Conservation (phyloP, 1,284 basidiomycete genomes). For the Ceratobasidium theobromae region DNA sequence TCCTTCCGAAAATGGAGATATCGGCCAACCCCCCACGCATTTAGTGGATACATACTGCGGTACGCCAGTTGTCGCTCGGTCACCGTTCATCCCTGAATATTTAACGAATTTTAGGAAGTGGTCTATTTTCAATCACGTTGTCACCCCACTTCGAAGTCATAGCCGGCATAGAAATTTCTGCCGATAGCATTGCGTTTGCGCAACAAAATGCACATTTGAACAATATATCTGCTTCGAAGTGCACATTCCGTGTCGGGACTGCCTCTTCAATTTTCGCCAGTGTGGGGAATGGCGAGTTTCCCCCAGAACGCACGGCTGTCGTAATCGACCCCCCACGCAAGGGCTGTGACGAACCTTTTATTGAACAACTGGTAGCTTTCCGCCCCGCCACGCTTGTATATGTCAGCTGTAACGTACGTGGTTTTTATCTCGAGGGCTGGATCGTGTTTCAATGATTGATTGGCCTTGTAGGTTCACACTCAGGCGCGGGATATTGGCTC, state of each 20-base stretch:
- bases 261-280: slow-evolving; percentile 67
- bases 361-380: slow-evolving; percentile 76
- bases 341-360: slow-evolving; percentile 82
- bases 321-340: slow-evolving; percentile 89
- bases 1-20: slow-evolving; percentile 31
- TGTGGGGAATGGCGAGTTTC: slow-evolving; percentile 60
- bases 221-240: slow-evolving; percentile 49
- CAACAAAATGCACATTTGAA: slow-evolving; percentile 82
- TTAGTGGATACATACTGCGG: slow-evolving; percentile 91
- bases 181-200: slow-evolving; percentile 77
- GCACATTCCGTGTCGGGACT: slow-evolving; percentile 66
- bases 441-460: neutral
- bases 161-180: slow-evolving; percentile 87
- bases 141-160: slow-evolving; percentile 74
- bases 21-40: slow-evolving; percentile 64
- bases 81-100: slow-evolving; percentile 14
- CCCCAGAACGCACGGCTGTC: slow-evolving; percentile 65
- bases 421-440: slow-evolving; percentile 44
- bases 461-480: slow-evolving; percentile 55
- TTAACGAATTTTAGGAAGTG: slow-evolving; percentile 51
- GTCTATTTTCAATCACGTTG: slow-evolving; percentile 89
- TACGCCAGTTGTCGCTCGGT: slow-evolving; percentile 42
- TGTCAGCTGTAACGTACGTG: slow-evolving; percentile 81
- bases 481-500: slow-evolving; percentile 82
- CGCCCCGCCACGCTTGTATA: slow-evolving; percentile 76